Evolutionary conservation across 345 rosid genomes (phyloP), one percentile per base, ranked within the genome.

Genomic region (Triadica sebifera): DNA sequence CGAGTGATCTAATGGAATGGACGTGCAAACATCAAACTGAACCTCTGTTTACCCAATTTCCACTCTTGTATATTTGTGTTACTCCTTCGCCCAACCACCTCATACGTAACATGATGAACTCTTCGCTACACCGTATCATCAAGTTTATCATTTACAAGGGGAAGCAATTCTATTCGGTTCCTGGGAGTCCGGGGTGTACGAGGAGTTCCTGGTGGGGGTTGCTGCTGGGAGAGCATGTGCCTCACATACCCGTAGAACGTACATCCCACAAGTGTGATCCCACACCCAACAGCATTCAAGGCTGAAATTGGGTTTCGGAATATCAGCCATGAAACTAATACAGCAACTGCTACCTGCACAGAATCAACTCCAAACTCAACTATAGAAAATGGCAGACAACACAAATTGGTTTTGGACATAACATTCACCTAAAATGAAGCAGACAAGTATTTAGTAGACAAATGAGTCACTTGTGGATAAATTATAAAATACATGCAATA

Each of bases 201-300:
- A 55, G 98, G 98, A 55, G 97, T 90, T 72, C 95, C 93, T 0
- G 90, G 83, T 0, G 76, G 73, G 3, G 94, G 90, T 1, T 78
- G 75, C 81, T 89, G 97, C 64, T 93, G 97, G 12, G 96, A 85
- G 12, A 96, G 88, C 90, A 77, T 81, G 79, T 96, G 98, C 75
- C 99, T 85, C 58, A 93, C 91, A 20, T 93, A 96, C 45, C 99
- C 99, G 20, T 96, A 96, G 79, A 93, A 93, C 0, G 98, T 96
- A 81, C 99, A 96, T 11, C 98, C 99, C 65, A 87, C 68, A 24
- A 95, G 96, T 7, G 99, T 96, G 10, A 96, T 88, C 3, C 78
- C 98, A 41, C 99, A 96, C 74, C 99, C 99, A 60, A 93, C 90
- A 12, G 98, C 96, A 75, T 96, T 96, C 90, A 90, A 39, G 39